Conservation (phyloP, 176 grass and related monocot species). For the Zea mays region Zm-B73-REFERENCE-NAM-5.0 NC_050097.1:236628001-236628500, state of each 20-base stretch:
- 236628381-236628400: not conserved
- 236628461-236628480: constrained; percentile 32
- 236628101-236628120: constrained; percentile 7
- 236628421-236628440: constrained; percentile 19
- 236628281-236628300: constrained; percentile 20
- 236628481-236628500: constrained; percentile 92
- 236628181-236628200: constrained; percentile 83
- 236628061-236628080: constrained; percentile 40
- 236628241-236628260: constrained; percentile 20
- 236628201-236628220: constrained; percentile 88
- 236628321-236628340: not conserved
- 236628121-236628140: constrained; percentile 34
- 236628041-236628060: constrained; percentile 60
- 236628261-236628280: constrained; percentile 5
- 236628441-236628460: not conserved
- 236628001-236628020: constrained; percentile 75
- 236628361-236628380: not conserved
- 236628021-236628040: constrained; percentile 56
- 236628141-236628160: constrained; percentile 59
- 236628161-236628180: constrained; percentile 75
- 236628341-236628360: not conserved
- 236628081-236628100: constrained; percentile 44
- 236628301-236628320: constrained; percentile 9
- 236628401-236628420: not conserved
- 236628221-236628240: constrained; percentile 90